Base-by-base conservation (phyloP, 2,329 filamentous ascomycete species). In the Trichophyton simii region DNA sequence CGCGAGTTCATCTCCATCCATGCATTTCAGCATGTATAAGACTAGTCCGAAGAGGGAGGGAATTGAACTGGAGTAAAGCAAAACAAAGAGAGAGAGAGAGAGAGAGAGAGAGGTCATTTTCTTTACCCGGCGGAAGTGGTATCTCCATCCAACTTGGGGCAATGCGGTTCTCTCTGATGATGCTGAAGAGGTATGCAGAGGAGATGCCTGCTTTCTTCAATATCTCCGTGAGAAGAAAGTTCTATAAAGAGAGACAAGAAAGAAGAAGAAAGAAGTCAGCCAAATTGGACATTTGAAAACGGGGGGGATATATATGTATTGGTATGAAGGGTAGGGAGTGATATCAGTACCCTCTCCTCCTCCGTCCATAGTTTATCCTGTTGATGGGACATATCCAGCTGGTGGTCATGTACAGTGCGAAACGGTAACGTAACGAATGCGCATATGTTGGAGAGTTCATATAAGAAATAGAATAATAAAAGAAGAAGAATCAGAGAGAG, bases 371-470 rank as follows among this genome's bases (percentile, higher is more conserved):
- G 70, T 66, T 68, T 73, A 66, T 76, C 75, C 62, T 70, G 65
- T 73, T 67, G 69, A 71, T 71, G 73, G 70, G 75, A 76, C 75
- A 77, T 77, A 68, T 75, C 73, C 73, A 69, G 67, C 55, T 54
- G 58, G n/a, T 62, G 58, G n/a, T 62, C 60, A 62, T 64, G 28
- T 58, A 64, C 31, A n/a, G 22, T 36, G 34, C 44, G 55, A 58
- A 44, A 42, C 42, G 38, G 41, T 22, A 58, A 41, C 36, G n/a
- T 22, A 58, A 41, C 36, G n/a, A 58, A 44, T 58, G 36, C 55
- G 22, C 55, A 58, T 42, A 58, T 58, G 55, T 38, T 25, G 50
- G 31, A 42, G 9, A 46, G n/a, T 18, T n/a, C 52, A n/a, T 55
- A 55, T 36, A 36, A 31, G 28, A 31, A 31, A 31, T 31, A 31